A percentile compares a stretch with the other conserved stretches of the same genome.
These are phyloP conservation scores for Epichloe elymi DNA, from an alignment of 2,329 filamentous ascomycete genomes.

Conservation along the genomic window DNA sequence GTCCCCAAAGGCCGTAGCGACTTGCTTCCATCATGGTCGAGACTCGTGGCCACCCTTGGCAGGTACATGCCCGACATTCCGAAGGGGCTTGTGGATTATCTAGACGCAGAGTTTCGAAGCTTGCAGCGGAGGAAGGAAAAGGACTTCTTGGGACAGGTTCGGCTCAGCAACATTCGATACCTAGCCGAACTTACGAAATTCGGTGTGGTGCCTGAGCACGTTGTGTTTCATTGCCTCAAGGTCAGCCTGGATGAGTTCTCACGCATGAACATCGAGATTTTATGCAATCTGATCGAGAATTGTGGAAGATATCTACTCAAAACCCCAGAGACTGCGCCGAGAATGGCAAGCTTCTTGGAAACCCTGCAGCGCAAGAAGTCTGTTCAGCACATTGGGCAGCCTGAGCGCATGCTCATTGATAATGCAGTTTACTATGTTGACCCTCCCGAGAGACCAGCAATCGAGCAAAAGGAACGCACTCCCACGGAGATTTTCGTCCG, in stretches of 20 bases:
- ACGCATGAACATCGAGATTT: constrained; percentile 97
- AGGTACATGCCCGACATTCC: constrained; percentile 92
- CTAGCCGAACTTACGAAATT: constrained; percentile 96
- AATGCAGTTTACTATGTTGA: constrained; percentile 98
- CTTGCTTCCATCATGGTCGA: constrained; percentile 80
- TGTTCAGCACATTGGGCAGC: constrained; percentile 86
- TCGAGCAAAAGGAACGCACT: constrained; percentile 91
- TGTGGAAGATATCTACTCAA: constrained; percentile 89
- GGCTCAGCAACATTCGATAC: constrained; percentile 92
- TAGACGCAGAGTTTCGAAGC: constrained; percentile 94
- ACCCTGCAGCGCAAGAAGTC: constrained; percentile 92
- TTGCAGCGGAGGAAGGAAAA: constrained; percentile 94
- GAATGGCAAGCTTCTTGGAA: constrained; percentile 89
- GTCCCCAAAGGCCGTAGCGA: constrained; percentile 90
- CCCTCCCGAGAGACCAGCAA: constrained; percentile 81
- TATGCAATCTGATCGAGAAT: constrained; percentile 90
- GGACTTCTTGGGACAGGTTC: constrained; percentile 88
- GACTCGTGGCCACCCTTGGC: constrained; percentile 81
- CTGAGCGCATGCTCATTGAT: constrained; percentile 95
- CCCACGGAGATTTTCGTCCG: constrained; percentile 87
- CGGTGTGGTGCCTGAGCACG: constrained; percentile 92
- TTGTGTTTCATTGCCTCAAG: constrained; percentile 97
- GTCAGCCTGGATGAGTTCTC: constrained; percentile 97
- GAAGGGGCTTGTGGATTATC: constrained; percentile 77
- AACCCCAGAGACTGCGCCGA: constrained; percentile 81